A percentile compares a stretch with the other conserved stretches of the same genome.
phyloP scores from a whole-genome alignment of 2,329 filamentous ascomycete species.

The Emergomyces pasteurianus region DNA sequence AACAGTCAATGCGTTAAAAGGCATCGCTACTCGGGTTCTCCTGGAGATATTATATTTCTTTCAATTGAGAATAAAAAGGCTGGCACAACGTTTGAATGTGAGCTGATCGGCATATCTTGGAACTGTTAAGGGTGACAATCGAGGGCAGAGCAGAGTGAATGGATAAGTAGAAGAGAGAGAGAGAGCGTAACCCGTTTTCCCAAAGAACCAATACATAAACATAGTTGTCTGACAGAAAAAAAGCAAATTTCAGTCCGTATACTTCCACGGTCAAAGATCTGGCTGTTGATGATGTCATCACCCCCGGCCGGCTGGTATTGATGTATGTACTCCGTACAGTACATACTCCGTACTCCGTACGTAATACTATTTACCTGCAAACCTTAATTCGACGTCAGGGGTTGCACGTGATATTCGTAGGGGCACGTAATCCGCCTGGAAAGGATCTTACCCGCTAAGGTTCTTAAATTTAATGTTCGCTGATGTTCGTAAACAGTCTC shows the following conservation, averaged over 20 bases:
- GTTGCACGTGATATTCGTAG: not conserved
- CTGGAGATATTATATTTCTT: not conserved
- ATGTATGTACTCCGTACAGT: too few species aligned
- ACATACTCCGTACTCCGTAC: too few species aligned
- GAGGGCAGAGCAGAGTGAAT: not conserved
- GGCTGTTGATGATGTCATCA: not conserved
- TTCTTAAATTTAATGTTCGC: not conserved
- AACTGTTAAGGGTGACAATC: not conserved
- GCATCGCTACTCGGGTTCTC: slow-evolving; percentile 32
- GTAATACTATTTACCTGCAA: too few species aligned
- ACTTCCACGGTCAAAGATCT: too few species aligned
- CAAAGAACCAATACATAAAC: not conserved
- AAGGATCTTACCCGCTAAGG: not conserved
- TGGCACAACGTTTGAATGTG: not conserved
- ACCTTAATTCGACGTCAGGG: not conserved
- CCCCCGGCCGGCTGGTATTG: not conserved
- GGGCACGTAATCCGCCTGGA: too few species aligned
- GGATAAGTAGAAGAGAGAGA: not conserved
- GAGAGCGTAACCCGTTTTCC: not conserved
- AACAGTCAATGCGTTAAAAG: slow-evolving; percentile 69
- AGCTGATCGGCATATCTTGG: not conserved
- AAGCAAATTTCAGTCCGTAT: too few species aligned
- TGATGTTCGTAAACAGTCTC: not conserved
- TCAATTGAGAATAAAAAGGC: not conserved
- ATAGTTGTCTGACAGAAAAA: not conserved